phyloP scores from a whole-genome alignment of 352 stramenopile species.

The Blastocystis sp. region DNA sequence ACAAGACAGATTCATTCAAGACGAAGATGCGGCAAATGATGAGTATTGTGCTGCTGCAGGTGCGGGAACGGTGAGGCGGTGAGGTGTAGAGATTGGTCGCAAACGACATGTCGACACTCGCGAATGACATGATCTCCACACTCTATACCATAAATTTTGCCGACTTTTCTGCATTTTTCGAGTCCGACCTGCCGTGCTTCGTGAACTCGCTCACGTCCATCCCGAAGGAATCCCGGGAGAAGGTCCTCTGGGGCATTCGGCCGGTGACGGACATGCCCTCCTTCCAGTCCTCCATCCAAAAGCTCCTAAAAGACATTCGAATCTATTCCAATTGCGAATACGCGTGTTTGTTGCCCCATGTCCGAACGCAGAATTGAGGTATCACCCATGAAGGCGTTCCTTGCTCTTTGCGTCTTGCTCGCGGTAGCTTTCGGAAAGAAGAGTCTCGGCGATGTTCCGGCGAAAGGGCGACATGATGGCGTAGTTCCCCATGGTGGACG shows the following conservation, averaged over 20 bases:
- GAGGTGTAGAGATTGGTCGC: conserved; percentile 23
- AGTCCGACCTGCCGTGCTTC: conserved; percentile 34
- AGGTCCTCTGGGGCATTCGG: conserved; percentile 4
- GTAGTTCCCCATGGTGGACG: conserved; percentile 62
- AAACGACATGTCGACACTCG: conserved; percentile 8
- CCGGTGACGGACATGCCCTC: conserved; percentile 58
- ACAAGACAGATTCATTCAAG: conserved; percentile 30
- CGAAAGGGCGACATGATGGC: not conserved
- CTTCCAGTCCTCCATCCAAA: conserved; percentile 42
- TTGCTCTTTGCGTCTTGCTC: conserved; percentile 29
- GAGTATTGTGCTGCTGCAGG: conserved; percentile 55
- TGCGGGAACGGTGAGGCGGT: not conserved
- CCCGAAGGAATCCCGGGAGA: conserved; percentile 20
- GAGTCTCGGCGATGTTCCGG: conserved; percentile 2
- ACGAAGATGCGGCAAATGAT: conserved; percentile 42
- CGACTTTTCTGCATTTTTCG: conserved; percentile 43
- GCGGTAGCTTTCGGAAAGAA: conserved; percentile 4
- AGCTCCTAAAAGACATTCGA: conserved; percentile 59
- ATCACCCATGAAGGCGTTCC: conserved; percentile 19
- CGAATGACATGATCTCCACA: conserved; percentile 51
- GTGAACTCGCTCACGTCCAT: conserved; percentile 11
- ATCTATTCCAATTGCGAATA: conserved; percentile 33
- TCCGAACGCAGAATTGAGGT: no score
- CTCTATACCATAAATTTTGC: conserved; percentile 65
- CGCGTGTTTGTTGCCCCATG: not conserved